Percentiles rank a stretch among this genome's conserved stretches.
These are phyloP conservation scores for Quercus tomentella DNA, from an alignment of 331 rosid species.

Conservation along the genomic window DNA sequence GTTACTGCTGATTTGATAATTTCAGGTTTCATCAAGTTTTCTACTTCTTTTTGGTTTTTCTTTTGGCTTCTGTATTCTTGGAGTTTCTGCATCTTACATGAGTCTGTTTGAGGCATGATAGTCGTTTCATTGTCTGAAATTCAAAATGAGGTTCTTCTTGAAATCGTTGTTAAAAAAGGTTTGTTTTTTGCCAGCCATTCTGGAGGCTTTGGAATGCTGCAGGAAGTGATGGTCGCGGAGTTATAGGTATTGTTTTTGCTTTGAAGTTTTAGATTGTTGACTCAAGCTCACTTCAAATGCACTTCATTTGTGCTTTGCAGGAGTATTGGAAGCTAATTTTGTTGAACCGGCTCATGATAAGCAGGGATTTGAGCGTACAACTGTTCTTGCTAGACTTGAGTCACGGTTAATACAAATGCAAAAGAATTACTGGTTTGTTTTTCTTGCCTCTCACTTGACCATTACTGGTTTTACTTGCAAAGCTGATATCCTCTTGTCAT, in stretches of 20 bases:
- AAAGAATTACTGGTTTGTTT: conserved; percentile 74
- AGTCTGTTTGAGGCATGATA: neutral
- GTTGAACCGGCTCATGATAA: conserved; percentile 87
- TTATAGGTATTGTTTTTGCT: conserved; percentile 61
- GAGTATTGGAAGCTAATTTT: conserved; percentile 96
- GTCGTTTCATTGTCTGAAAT: neutral
- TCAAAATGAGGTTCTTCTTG: neutral
- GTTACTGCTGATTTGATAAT: neutral
- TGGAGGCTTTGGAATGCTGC: conserved; percentile 99
- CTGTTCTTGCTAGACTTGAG: conserved; percentile 72
- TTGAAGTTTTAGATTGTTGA: neutral
- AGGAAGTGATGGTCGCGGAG: conserved; percentile 98
- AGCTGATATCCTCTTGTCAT: neutral
- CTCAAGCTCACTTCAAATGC: conserved; percentile 4
- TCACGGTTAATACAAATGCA: conserved; percentile 71
- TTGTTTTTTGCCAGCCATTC: conserved; percentile 68
- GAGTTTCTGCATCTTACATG: neutral
- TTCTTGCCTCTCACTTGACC: neutral
- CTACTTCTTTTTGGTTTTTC: neutral
- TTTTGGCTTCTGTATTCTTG: neutral
- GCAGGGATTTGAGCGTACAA: conserved; percentile 81
- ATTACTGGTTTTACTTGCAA: neutral
- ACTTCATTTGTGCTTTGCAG: conserved; percentile 37
- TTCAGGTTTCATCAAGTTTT: neutral
- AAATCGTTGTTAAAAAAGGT: conserved; percentile 14